Evolutionary conservation across 108 stramenopile genomes (phyloP), one percentile per base, ranked within the genome.

Genomic region (Cyclotella kingstonii): DNA sequence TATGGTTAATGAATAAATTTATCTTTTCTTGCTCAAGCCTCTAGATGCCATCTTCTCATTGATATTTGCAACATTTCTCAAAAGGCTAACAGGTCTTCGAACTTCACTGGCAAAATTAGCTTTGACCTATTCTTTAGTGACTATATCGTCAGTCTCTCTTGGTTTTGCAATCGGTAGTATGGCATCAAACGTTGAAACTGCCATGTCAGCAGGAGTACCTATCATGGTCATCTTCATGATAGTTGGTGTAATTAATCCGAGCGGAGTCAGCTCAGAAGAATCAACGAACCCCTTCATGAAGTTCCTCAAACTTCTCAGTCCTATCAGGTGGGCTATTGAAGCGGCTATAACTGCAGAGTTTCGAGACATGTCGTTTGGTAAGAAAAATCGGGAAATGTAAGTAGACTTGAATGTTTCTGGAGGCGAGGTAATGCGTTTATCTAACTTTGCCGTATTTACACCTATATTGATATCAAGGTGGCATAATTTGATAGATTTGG

Each of bases 191-290:
- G 76, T 64, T 23, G 84, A 90, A 41, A 42, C 80, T n/a, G 87
- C 93, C 19, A 73, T 89, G 73, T 78, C 73, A 7, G 39, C 67
- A 15, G 81, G 84, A 21, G 50, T 78, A 18, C 72, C 79, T 7
- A 27, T 80, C 14, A 73, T 80, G 60, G 73, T 79, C 10, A 72
- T 83, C 8, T 73, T 79, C 42, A 78, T 89, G 60, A 76, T 87
- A 8, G 70, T 90, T 30, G 76, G 90, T 23, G 83, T 91, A n/a
- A 90, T 95, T 43, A 91, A 91, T 52, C 93, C 93, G 18, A 85
- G 83, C 49, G 93, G 93, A 2, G 83, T 84, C 3, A 70, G 77
- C 59, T 23, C 66, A 7, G 56, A 83, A 2, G 65, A 65, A 0
- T 42, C 80, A 3, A 70, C 73, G 7, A 87, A 84, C 17, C 49